A percentile compares a stretch with the other conserved stretches of the same genome.
phyloP scores from a whole-genome alignment of 2,329 filamentous ascomycete genomes.

The Ceratocystis papillata region DNA sequence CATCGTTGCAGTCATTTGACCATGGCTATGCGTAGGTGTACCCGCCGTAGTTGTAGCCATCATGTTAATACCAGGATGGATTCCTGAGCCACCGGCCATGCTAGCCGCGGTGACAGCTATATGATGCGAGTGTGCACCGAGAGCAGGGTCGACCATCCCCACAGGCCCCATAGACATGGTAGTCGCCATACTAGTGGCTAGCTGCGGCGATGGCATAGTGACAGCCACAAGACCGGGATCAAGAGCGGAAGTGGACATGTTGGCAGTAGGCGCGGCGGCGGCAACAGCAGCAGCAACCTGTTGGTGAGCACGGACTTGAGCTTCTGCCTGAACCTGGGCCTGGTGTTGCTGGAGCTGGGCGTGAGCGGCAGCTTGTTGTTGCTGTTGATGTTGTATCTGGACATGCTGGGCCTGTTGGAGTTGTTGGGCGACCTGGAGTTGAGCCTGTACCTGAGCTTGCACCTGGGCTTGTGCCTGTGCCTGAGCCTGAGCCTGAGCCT shows the following conservation, averaged over 20 bases:
- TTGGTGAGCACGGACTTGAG: slow-evolving; percentile 13
- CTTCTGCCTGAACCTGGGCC: slow-evolving; percentile 12
- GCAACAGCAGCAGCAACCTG: slow-evolving; percentile 14
- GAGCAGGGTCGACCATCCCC: slow-evolving; percentile 20
- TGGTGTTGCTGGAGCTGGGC: slow-evolving; percentile 16
- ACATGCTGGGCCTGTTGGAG: slow-evolving; percentile 18
- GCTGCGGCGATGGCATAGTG: slow-evolving; percentile 21
- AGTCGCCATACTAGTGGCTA: slow-evolving; percentile 22
- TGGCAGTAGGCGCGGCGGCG: slow-evolving; percentile 20
- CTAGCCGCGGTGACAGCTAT: slow-evolving; percentile 10
- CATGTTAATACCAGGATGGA: slow-evolving; percentile 21
- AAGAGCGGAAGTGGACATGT: slow-evolving; percentile 21
- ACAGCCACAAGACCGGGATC: slow-evolving; percentile 22
- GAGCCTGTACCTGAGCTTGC: slow-evolving; percentile 12
- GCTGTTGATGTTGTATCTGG: slow-evolving; percentile 18
- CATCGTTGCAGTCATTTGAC: slow-evolving; percentile 14
- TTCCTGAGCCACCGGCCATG: slow-evolving; percentile 12
- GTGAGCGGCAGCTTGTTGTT: slow-evolving; percentile 10
- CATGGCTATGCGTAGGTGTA: too few species aligned
- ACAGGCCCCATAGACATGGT: slow-evolving; percentile 19
- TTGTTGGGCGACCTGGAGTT: slow-evolving; percentile 16
- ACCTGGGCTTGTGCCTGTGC: slow-evolving; percentile 12
- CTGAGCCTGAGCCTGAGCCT: slow-evolving; percentile 14
- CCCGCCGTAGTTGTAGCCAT: slow-evolving; percentile 10
- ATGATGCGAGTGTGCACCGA: slow-evolving; percentile 16